phyloP scores from a whole-genome alignment of 1,139 yeast genomes.

The Wickerhamomyces sp. region DNA sequence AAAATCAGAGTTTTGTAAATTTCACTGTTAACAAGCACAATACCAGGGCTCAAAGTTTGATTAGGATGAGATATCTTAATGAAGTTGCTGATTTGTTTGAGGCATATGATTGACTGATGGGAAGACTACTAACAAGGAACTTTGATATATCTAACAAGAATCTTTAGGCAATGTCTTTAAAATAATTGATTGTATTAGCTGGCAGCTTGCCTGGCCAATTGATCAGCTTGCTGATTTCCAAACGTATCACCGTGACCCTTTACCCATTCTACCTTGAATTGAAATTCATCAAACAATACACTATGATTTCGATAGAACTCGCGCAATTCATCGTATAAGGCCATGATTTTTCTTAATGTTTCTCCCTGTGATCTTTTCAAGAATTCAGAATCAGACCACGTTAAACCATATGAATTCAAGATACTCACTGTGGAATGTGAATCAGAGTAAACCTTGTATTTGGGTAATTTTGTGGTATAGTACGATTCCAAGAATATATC shows the following conservation, averaged over 20 bases:
- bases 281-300: conserved; percentile 21
- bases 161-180: no score
- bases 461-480: conserved; percentile 15
- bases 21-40: no score
- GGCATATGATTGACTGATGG: no score
- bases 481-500: conserved; percentile 23
- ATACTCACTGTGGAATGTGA: conserved; percentile 49
- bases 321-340: conserved; percentile 23
- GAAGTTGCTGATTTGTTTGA: no score
- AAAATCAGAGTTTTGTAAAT: no score
- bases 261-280: conserved; percentile 51
- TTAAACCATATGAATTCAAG: conserved; percentile 43
- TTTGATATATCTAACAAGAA: no score
- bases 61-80: no score
- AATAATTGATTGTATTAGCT: no score
- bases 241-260: conserved; percentile 62
- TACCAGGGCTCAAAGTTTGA: no score
- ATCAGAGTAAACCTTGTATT: conserved; percentile 46
- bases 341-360: conserved; percentile 22
- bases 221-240: conserved; percentile 80
- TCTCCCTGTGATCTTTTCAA: conserved; percentile 24
- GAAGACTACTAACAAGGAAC: no score
- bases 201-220: conserved; percentile 68
- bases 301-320: conserved; percentile 25
- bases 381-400: conserved; percentile 29